Conservation (phyloP, 768 basidiomycete genomes). For the Nevesoporus exiguus region DNA sequence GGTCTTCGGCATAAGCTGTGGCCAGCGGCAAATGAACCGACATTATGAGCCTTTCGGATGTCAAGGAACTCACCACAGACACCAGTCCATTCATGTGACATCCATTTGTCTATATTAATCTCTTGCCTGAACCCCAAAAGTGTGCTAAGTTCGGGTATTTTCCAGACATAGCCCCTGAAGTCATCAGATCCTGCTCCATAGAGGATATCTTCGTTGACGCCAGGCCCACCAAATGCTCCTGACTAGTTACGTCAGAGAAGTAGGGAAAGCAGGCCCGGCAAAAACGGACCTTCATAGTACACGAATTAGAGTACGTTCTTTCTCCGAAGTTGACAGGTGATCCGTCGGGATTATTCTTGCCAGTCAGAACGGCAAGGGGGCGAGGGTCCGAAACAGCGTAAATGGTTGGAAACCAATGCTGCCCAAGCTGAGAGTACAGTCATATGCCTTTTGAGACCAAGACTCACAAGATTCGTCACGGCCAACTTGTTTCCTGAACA, state of each 20-base stretch:
- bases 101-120: conserved; percentile 48
- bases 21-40: conserved; percentile 4
- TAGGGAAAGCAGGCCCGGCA: not conserved
- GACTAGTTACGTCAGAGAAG: conserved; percentile 43
- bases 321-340: conserved; percentile 42
- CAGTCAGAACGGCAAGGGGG: conserved; percentile 69
- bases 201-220: conserved; percentile 49
- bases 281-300: conserved; percentile 68
- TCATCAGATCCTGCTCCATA: conserved; percentile 82
- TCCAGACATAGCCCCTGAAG: conserved; percentile 78
- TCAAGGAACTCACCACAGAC: conserved; percentile 29
- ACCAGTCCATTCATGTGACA: conserved; percentile 26
- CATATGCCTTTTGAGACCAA: not conserved
- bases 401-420: conserved; percentile 72
- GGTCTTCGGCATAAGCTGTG: conserved; percentile 46
- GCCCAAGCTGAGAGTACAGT: conserved; percentile 3
- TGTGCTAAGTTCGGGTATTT: conserved; percentile 49
- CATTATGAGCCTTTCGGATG: conserved; percentile 8
- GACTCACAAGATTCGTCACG: conserved; percentile 62
- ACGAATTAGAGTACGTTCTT: conserved; percentile 64
- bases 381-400: conserved; percentile 64
- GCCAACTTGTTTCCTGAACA: conserved; percentile 56
- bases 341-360: conserved; percentile 53
- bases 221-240: conserved; percentile 68
- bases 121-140: conserved; percentile 46